phyloP scores from a whole-genome alignment of 2,329 filamentous ascomycete species.

The Fusarium siculi region DNA sequence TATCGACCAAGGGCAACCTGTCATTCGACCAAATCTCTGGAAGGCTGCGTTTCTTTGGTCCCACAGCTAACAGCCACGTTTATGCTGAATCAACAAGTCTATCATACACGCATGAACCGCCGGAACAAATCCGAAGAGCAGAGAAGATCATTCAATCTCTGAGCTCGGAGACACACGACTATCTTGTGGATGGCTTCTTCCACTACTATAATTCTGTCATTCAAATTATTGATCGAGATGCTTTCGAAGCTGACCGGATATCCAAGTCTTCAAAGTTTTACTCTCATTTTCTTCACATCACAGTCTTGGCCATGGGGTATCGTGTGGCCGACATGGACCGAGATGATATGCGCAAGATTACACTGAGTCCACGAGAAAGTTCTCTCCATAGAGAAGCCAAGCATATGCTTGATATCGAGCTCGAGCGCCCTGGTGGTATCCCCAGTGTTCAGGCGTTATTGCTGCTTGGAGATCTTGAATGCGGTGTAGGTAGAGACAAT shows the following conservation, averaged over 20 bases:
- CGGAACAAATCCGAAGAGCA: constrained; percentile 58
- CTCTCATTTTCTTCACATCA: constrained; percentile 62
- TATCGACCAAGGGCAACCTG: constrained; percentile 61
- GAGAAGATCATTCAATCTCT: constrained; percentile 60
- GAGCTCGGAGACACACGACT: constrained; percentile 59
- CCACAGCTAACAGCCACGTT: constrained; percentile 64
- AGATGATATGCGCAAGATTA: constrained; percentile 60
- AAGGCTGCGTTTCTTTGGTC: constrained; percentile 63
- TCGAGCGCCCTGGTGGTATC: constrained; percentile 63
- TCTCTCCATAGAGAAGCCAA: constrained; percentile 65
- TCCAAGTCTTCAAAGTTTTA: constrained; percentile 60
- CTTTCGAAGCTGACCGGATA: constrained; percentile 60
- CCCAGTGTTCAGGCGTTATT: constrained; percentile 63
- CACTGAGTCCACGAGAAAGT: constrained; percentile 59
- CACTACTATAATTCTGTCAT: constrained; percentile 61
- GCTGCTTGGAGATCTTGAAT: constrained; percentile 63
- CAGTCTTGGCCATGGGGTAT: constrained; percentile 63
- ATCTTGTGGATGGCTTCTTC: constrained; percentile 64
- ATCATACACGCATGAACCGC: constrained; percentile 52
- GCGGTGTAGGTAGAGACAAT: constrained; percentile 63
- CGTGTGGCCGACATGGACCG: constrained; percentile 61
- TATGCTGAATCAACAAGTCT: constrained; percentile 54
- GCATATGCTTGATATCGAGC: constrained; percentile 63
- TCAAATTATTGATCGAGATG: constrained; percentile 60
- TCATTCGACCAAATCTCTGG: constrained; percentile 63